phyloP scores from a whole-genome alignment of 345 rosid species.

The Acer saccharum region DNA sequence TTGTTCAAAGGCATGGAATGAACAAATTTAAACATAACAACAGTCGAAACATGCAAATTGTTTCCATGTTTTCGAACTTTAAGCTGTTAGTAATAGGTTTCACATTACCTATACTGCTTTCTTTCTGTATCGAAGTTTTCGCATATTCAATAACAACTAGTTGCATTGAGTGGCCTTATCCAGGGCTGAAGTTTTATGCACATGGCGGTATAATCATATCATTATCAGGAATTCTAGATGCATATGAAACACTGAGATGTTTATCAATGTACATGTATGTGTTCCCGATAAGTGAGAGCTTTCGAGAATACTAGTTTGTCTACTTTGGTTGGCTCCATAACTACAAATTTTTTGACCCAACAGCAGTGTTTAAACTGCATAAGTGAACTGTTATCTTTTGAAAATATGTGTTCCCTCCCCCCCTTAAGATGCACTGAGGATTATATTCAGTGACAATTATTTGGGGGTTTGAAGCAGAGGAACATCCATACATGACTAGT shows the following conservation, averaged over 20 bases:
- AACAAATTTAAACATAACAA: background rate
- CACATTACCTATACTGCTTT: background rate
- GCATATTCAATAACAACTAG: background rate
- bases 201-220: background rate
- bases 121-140: background rate
- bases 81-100: background rate
- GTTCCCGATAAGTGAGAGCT: background rate
- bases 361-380: no score
- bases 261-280: background rate
- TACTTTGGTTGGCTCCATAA: no score
- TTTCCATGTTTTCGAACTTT: slow-evolving; percentile 8
- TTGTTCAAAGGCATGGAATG: background rate
- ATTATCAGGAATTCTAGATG: background rate
- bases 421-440: no score
- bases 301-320: no score
- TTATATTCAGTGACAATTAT: no score
- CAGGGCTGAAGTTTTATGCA: background rate
- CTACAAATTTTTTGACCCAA: no score
- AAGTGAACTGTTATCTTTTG: no score
- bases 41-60: background rate
- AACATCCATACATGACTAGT: no score
- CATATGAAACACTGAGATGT: background rate
- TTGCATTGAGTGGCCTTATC: background rate
- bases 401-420: no score
- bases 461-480: no score